Percentiles rank a stretch among this genome's conserved stretches.
phyloP scores from a whole-genome alignment of 495 filamentous ascomycete genomes.

The Elaphomyces granulatus region DNA sequence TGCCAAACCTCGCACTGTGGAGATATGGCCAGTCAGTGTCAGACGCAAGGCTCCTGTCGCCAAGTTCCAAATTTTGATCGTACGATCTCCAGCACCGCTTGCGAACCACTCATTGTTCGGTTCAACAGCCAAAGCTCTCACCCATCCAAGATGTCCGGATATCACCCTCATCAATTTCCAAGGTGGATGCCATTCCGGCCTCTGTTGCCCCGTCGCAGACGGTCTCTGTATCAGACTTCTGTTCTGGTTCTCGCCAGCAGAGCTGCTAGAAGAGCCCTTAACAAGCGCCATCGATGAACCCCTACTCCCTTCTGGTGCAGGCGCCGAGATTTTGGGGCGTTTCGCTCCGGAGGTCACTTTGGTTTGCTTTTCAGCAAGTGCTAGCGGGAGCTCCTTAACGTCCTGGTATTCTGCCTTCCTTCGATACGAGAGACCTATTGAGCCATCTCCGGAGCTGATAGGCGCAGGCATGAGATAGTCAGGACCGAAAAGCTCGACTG shows the following conservation, averaged over 20 bases:
- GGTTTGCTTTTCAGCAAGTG: conserved; percentile 73
- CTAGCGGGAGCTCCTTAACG: conserved; percentile 68
- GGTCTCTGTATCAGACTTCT: conserved; percentile 52
- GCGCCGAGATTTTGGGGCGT: conserved; percentile 30
- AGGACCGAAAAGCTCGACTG: conserved; percentile 46
- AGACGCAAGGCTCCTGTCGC: conserved; percentile 68
- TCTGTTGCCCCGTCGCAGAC: conserved; percentile 53
- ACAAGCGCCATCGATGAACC: conserved; percentile 33
- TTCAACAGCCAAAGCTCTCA: conserved; percentile 78
- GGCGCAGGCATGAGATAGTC: conserved; percentile 41
- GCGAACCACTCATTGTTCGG: conserved; percentile 97
- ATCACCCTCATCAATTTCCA: conserved; percentile 99
- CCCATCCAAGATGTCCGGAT: conserved; percentile 93
- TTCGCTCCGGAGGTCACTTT: conserved; percentile 44
- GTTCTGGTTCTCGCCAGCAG: conserved; percentile 26
- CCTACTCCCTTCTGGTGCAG: conserved; percentile 20
- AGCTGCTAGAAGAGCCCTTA: conserved; percentile 19
- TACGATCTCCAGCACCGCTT: conserved; percentile 87
- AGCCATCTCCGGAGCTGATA: conserved; percentile 24
- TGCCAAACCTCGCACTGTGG: conserved; percentile 83
- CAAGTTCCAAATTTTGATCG: conserved; percentile 98
- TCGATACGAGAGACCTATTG: conserved; percentile 41
- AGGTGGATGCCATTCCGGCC: conserved; percentile 88
- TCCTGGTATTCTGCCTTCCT: conserved; percentile 69
- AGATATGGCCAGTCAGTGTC: conserved; percentile 94